Conservation (phyloP, 257 asterid species). For the Henckelia pumila region DNA sequence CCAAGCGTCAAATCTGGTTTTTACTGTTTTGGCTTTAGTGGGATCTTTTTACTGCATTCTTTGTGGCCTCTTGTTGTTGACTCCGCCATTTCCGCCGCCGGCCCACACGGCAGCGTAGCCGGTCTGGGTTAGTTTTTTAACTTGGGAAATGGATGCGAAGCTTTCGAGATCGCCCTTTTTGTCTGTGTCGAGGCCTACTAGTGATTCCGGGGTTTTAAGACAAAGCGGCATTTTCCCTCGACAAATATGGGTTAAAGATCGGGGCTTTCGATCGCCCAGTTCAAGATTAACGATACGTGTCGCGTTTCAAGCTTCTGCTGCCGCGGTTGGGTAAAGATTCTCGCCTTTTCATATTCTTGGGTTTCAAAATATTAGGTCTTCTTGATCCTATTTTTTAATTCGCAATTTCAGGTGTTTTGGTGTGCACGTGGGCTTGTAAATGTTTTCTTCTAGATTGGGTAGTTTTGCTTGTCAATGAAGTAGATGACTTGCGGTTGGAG, state of each 20-base stretch:
- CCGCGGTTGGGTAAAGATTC: slow-evolving; percentile 44
- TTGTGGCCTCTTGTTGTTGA: not conserved
- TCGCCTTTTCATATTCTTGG: not conserved
- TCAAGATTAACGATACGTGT: slow-evolving; percentile 25
- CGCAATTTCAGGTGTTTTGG: not conserved
- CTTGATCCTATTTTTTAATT: not conserved
- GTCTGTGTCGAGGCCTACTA: not conserved
- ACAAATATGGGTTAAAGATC: slow-evolving; percentile 23
- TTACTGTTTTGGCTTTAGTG: not conserved
- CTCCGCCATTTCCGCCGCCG: not conserved
- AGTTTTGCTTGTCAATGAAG: not conserved
- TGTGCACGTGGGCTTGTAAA: not conserved
- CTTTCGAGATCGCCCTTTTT: slow-evolving; percentile 34
- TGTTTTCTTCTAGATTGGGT: not conserved
- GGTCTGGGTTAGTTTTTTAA: not conserved
- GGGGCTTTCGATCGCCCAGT: slow-evolving; percentile 26
- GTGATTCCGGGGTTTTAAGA: slow-evolving; percentile 25
- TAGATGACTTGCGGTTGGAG: not conserved
- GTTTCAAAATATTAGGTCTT: not conserved
- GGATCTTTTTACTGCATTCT: not conserved
- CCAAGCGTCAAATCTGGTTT: not conserved
- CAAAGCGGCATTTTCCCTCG: slow-evolving; percentile 17
- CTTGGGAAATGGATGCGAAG: slow-evolving; percentile 49
- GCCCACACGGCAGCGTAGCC: not conserved
- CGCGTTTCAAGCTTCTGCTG: slow-evolving; percentile 42